A percentile compares a stretch with the other conserved stretches of the same genome.
These are phyloP conservation scores for Gomphus sp. DNA, from an alignment of 1,284 basidiomycete genomes.

Conservation along the genomic window DNA sequence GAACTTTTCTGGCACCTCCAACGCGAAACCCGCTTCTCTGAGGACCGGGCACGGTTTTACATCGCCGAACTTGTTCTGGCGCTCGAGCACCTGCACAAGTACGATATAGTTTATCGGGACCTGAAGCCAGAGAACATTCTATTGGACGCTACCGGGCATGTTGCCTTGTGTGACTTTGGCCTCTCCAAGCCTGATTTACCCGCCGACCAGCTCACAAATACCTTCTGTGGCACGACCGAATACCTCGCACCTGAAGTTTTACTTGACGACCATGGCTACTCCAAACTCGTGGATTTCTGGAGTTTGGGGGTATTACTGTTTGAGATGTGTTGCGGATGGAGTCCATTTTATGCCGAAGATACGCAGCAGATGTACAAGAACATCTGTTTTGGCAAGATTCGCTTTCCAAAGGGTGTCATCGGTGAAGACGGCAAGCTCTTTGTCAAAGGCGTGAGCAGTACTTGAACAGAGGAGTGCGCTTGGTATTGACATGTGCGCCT, in stretches of 20 bases:
- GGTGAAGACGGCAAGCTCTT: slow-evolving; percentile 99
- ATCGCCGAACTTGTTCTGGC: slow-evolving; percentile 92
- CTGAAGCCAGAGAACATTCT: slow-evolving; percentile 97
- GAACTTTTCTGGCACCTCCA: slow-evolving; percentile 98
- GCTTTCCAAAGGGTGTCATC: slow-evolving; percentile 96
- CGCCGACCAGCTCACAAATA: slow-evolving; percentile 92
- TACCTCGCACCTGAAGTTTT: slow-evolving; percentile 98
- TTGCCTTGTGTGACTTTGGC: slow-evolving; percentile 95
- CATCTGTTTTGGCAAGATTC: slow-evolving; percentile 98
- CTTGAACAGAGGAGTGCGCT: background rate
- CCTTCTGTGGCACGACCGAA: slow-evolving; percentile 95
- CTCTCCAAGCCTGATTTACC: slow-evolving; percentile 94
- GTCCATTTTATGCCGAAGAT: slow-evolving; percentile 98
- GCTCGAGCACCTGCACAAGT: slow-evolving; percentile 94
- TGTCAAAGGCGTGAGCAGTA: slow-evolving; percentile 82
- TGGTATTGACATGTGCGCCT: slow-evolving; percentile 11
- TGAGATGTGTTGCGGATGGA: slow-evolving; percentile 99
- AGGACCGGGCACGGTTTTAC: slow-evolving; percentile 92
- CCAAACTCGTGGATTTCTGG: slow-evolving; percentile 99
- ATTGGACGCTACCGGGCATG: slow-evolving; percentile 93
- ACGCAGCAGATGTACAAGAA: slow-evolving; percentile 99
- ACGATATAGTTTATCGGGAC: slow-evolving; percentile 95
- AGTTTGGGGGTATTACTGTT: slow-evolving; percentile 86
- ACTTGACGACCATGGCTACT: slow-evolving; percentile 98
- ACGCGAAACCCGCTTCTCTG: slow-evolving; percentile 86